Conservation (phyloP, 371 early-diverging fungal species). For the Mucor mucedo region DNA sequence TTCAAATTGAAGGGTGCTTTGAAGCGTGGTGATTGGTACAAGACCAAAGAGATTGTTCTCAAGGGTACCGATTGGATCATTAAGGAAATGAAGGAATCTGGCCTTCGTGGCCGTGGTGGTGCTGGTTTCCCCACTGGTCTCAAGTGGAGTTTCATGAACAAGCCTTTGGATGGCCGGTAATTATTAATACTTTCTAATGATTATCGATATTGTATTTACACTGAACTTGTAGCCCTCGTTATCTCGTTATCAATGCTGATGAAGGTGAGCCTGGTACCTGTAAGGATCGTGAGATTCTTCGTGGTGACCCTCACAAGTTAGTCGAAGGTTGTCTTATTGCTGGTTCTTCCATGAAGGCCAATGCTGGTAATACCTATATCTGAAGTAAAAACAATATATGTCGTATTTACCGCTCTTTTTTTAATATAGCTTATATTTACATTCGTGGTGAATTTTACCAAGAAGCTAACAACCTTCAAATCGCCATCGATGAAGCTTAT, state of each 20-base stretch:
- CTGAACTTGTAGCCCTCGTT: constrained; percentile 73
- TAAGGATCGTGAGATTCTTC: constrained; percentile 98
- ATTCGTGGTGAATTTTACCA: constrained; percentile 98
- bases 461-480: constrained; percentile 93
- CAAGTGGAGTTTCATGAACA: constrained; percentile 99
- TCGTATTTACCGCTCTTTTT: background rate
- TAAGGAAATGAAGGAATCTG: constrained; percentile 95
- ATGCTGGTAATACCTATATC: constrained; percentile 65
- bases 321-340: constrained; percentile 97
- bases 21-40: constrained; percentile 98
- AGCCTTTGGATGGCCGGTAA: constrained; percentile 84
- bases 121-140: constrained; percentile 98
- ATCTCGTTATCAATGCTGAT: constrained; percentile 97
- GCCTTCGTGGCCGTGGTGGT: constrained; percentile 97
- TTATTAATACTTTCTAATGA: background rate
- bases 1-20: constrained; percentile 87
- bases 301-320: constrained; percentile 97
- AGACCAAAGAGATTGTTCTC: constrained; percentile 95
- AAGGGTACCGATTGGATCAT: constrained; percentile 98
- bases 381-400: background rate
- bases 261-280: constrained; percentile 99
- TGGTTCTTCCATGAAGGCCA: constrained; percentile 97
- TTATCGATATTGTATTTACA: background rate
- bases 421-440: constrained; percentile 86
- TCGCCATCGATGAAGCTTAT: constrained; percentile 96